Conservation (phyloP, 306 rosid species). For the Vicia faba region DNA sequence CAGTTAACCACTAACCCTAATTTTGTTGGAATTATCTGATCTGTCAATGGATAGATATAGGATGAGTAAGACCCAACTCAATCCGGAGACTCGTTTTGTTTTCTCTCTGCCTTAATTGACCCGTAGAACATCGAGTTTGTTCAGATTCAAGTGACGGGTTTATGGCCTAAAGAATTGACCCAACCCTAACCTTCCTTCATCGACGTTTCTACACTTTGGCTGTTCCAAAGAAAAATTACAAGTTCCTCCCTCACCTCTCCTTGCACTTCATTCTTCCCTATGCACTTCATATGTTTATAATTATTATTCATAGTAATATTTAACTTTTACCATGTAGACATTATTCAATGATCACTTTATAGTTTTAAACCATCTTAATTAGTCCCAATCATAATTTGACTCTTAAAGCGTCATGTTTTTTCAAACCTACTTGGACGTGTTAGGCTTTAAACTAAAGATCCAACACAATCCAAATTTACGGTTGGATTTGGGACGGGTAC, state of each 20-base stretch:
- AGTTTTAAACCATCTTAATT: background rate
- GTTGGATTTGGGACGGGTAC: background rate
- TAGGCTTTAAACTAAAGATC: background rate
- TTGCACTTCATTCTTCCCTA: no score
- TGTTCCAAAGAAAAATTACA: no score
- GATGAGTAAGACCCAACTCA: background rate
- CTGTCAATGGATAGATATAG: background rate
- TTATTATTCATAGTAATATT: no score
- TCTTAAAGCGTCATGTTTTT: background rate
- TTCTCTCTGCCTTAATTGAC: background rate
- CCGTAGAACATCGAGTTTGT: background rate
- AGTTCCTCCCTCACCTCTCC: no score
- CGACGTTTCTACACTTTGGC: no score
- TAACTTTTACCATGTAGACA: background rate
- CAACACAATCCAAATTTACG: background rate
- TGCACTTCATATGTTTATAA: no score
- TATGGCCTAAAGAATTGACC: no score
- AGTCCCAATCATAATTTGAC: background rate
- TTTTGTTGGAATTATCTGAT: slow-evolving; percentile 8
- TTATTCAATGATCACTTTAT: background rate
- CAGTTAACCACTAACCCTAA: slow-evolving; percentile 3
- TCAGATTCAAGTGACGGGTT: background rate
- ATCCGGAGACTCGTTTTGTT: no score
- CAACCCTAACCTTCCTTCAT: no score
- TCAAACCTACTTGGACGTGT: background rate